These are phyloP conservation scores for Ilyonectria robusta DNA, from an alignment of 2,329 filamentous ascomycete species.

Conservation along the genomic window DNA sequence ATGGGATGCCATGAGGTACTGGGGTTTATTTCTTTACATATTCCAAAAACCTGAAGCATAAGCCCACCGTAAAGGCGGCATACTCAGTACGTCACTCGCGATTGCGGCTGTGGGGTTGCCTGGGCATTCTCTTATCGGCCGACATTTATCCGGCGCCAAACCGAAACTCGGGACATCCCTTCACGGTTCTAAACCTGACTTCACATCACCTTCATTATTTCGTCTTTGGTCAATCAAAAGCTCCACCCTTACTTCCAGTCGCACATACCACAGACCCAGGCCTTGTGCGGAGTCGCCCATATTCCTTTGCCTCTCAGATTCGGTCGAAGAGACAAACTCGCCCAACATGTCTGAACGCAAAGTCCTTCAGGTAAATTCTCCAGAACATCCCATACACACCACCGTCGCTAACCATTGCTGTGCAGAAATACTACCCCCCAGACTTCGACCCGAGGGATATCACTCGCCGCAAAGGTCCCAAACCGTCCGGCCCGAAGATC, in stretches of 20 bases:
- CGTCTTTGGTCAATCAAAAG: constrained; percentile 1
- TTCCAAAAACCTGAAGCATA: no score
- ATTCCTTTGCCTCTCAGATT: not conserved
- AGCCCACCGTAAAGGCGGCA: not conserved
- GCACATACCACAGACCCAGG: not conserved
- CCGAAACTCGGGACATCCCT: not conserved
- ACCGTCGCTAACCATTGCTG: not conserved
- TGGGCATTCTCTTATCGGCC: not conserved
- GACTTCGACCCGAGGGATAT: constrained; percentile 94
- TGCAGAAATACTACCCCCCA: constrained; percentile 73
- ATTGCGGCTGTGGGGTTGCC: not conserved
- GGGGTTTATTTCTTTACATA: no score
- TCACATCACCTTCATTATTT: not conserved
- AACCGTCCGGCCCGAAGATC: constrained; percentile 81
- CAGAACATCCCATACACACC: not conserved
- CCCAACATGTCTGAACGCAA: constrained; percentile 87
- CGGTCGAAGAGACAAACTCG: constrained; percentile 6
- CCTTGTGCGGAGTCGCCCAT: no score
- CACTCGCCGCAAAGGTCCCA: constrained; percentile 77
- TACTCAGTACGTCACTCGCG: not conserved
- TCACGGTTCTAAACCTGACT: not conserved
- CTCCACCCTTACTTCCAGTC: not conserved
- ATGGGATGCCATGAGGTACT: no score
- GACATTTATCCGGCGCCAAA: constrained; percentile 18
- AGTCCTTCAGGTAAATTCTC: constrained; percentile 67